A percentile compares a stretch with the other conserved stretches of the same genome.
phyloP scores from a whole-genome alignment of 1,284 basidiomycete species.

The Tremellales sp. region DNA sequence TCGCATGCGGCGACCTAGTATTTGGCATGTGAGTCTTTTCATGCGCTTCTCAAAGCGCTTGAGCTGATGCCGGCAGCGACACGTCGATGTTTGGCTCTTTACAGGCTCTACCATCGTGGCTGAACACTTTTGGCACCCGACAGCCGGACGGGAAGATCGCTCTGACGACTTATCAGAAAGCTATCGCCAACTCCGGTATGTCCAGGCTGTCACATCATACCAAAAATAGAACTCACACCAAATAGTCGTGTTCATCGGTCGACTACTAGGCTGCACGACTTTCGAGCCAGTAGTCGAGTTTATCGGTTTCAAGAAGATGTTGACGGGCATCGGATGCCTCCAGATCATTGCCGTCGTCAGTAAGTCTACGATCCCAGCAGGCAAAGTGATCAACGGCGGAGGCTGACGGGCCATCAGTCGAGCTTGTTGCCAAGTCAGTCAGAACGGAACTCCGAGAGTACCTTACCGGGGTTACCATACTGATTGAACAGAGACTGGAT shows the following conservation, averaged over 20 bases:
- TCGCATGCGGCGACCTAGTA: not conserved
- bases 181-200: not conserved
- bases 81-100: slow-evolving; percentile 8
- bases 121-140: slow-evolving; percentile 2
- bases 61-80: too few relatives aligned
- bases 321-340: slow-evolving; percentile 1
- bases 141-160: not conserved
- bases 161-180: not conserved
- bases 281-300: slow-evolving; percentile 6
- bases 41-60: too few relatives aligned
- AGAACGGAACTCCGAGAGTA: too few relatives aligned
- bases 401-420: too few relatives aligned
- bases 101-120: slow-evolving; percentile 8
- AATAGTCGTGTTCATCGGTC: too few relatives aligned
- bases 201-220: too few relatives aligned
- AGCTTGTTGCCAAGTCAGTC: too few relatives aligned
- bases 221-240: too few relatives aligned
- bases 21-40: too few relatives aligned
- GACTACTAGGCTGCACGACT: slow-evolving; percentile 1
- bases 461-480: too few relatives aligned
- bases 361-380: too few relatives aligned
- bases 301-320: slow-evolving; percentile 2
- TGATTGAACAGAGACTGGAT: slow-evolving; percentile 9
- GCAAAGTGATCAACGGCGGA: too few relatives aligned
- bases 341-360: slow-evolving; percentile 11